Base-by-base conservation (phyloP, 1,139 yeast genomes). In the Cylindricascospora bacillispora region DNA sequence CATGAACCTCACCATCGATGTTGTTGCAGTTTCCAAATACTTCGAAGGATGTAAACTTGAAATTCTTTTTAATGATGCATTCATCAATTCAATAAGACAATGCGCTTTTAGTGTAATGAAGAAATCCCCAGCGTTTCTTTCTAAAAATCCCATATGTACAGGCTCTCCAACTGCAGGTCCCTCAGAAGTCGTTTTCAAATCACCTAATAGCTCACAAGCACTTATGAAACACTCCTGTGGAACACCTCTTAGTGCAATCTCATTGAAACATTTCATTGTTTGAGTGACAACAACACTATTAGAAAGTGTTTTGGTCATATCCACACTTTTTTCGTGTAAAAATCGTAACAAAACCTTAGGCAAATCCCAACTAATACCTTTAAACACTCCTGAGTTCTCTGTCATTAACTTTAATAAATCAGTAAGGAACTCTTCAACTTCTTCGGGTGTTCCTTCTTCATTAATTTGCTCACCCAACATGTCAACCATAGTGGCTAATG, bases 321-420 rank as follows among this genome's bases (percentile, higher is more conserved):
- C 34, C 19, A 60, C 49, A 20, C 45, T 43, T 26, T 37, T 44
- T 6, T 37, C 35, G 31, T 34, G 43, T 9, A 36, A 25, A 27
- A 61, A 73, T 5, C 57, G 56, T 27, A 82, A 49, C 12, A 85
- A 44, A 30, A 81, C 54, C 20, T 62, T 64, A 0, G 94, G 94
- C 20, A 85, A 50, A 52, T 85, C 95, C 95, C 95, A 85, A 3
- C 93, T 93, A 36, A 83, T 71, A 43, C 77, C 80, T 3, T 34
- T 33, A 3, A 39, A 38, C 22, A 41, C 28, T 2, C 38, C 36
- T 4, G 40, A 35, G 17, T 41, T 25, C 3, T 30, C 26, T 13
- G 36, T 35, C 5, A 47, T 21, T 16, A 32, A 32, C 5, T 32
- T 37, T 26, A 60, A 49, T 16, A 83, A 49, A 6, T 58, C 51